A percentile compares a stretch with the other conserved stretches of the same genome.
Conservation (phyloP, 192 early-diverging fungal species). For the Piromyces finnis region DNA sequence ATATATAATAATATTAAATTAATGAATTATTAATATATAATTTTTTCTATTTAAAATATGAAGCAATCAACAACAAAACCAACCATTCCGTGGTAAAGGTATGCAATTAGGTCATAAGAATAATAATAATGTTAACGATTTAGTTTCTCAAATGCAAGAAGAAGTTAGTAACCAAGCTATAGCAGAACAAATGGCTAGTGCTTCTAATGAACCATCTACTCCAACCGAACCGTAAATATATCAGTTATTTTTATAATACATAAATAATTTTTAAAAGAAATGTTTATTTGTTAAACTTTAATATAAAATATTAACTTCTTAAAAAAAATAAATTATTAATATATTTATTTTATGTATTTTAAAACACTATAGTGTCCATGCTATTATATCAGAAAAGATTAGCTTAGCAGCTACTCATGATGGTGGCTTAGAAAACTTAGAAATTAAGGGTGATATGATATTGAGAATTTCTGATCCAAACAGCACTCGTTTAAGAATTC, state of each 20-base stretch:
- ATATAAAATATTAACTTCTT: no score
- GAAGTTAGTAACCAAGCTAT: background rate
- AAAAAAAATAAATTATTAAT: no score
- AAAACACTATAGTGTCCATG: slow-evolving; percentile 77
- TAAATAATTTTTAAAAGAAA: background rate
- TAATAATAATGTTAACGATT: background rate
- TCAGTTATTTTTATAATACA: background rate
- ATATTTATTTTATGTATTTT: no score
- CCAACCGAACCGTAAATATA: background rate
- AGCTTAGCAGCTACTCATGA: slow-evolving; percentile 66
- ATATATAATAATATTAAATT: no score
- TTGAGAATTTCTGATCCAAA: slow-evolving; percentile 57
- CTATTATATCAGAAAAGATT: slow-evolving; percentile 77
- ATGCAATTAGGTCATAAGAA: background rate
- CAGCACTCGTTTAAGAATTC: slow-evolving; percentile 40
- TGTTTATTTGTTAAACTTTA: background rate
- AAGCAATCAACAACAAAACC: background rate
- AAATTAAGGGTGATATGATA: slow-evolving; percentile 81
- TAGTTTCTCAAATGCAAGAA: background rate
- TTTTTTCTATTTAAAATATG: no score
- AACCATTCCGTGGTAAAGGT: background rate
- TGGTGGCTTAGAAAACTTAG: slow-evolving; percentile 78
- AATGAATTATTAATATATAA: no score
- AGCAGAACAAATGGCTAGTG: background rate
- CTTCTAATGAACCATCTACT: background rate